phyloP scores from a whole-genome alignment of 2,329 filamentous ascomycete genomes.

The Daldinia sp. region DNA sequence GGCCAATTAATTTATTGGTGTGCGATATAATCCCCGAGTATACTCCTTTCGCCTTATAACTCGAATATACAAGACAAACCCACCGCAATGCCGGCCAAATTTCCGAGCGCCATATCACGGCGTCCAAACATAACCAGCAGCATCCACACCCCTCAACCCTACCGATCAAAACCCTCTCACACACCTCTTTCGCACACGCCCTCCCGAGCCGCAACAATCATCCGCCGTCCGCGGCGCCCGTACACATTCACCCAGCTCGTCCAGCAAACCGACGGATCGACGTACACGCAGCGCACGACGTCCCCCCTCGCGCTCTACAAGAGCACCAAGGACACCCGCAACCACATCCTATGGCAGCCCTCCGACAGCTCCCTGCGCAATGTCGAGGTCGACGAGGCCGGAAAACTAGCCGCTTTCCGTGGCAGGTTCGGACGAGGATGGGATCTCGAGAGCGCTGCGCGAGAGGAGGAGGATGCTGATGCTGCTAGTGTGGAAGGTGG shows the following conservation, averaged over 20 bases:
- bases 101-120: constrained; percentile 46
- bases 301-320: constrained; percentile 70
- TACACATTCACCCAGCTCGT: constrained; percentile 98
- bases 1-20: constrained; percentile 13
- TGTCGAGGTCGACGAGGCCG: constrained; percentile 94
- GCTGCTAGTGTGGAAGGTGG: not conserved
- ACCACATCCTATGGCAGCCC: constrained; percentile 92
- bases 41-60: not conserved
- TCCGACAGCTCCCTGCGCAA: constrained; percentile 81
- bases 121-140: constrained; percentile 35
- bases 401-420: constrained; percentile 85
- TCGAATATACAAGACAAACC: not conserved
- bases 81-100: constrained; percentile 45
- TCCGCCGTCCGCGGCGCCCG: constrained; percentile 86
- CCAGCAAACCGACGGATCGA: constrained; percentile 88
- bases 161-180: constrained; percentile 31
- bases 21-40: not conserved
- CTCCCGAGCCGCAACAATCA: constrained; percentile 82
- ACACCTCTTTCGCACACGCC: constrained; percentile 56
- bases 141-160: constrained; percentile 1
- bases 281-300: constrained; percentile 81
- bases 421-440: constrained; percentile 83
- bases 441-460: constrained; percentile 61
- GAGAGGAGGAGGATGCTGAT: not conserved
- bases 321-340: constrained; percentile 82